Conservation (phyloP, 2,329 filamentous ascomycete genomes). For the Orbilia javanica region DNA sequence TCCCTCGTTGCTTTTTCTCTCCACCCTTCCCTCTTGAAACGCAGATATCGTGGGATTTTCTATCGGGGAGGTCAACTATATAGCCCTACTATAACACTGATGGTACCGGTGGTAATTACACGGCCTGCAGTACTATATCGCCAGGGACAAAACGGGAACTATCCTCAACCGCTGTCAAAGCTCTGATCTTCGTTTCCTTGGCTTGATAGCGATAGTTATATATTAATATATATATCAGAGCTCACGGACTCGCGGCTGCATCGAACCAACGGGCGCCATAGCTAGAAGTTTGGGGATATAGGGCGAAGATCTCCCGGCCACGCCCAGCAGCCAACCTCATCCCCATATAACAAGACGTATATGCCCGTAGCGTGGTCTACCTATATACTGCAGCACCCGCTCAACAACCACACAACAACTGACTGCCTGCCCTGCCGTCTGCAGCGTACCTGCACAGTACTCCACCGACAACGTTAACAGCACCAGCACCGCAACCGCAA, state of each 20-base stretch:
- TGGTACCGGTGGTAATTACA: constrained; percentile 58
- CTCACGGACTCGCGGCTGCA: not conserved
- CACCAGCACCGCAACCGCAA: not conserved
- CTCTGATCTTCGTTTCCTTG: constrained; percentile 46
- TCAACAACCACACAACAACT: too few relatives aligned
- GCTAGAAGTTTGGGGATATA: constrained; percentile 44
- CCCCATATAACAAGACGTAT: too few relatives aligned
- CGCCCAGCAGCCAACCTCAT: constrained; percentile 4
- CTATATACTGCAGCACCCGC: too few relatives aligned
- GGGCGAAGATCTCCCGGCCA: constrained; percentile 57
- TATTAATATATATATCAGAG: not conserved
- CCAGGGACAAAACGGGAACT: constrained; percentile 56
- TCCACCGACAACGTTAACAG: constrained; percentile 2
- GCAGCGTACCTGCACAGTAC: not conserved
- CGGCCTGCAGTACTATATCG: constrained; percentile 52
- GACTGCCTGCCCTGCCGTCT: too few relatives aligned
- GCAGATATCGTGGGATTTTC: constrained; percentile 44
- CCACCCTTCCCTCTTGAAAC: constrained; percentile 53
- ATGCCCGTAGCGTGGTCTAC: too few relatives aligned
- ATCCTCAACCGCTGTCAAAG: constrained; percentile 56
- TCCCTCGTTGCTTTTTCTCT: constrained; percentile 14
- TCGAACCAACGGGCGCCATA: constrained; percentile 31
- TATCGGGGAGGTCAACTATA: constrained; percentile 53
- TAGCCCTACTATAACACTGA: constrained; percentile 55
- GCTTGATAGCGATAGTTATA: constrained; percentile 8